phyloP scores from a whole-genome alignment of 2,329 filamentous ascomycete species.

The Colletotrichum sojae region DNA sequence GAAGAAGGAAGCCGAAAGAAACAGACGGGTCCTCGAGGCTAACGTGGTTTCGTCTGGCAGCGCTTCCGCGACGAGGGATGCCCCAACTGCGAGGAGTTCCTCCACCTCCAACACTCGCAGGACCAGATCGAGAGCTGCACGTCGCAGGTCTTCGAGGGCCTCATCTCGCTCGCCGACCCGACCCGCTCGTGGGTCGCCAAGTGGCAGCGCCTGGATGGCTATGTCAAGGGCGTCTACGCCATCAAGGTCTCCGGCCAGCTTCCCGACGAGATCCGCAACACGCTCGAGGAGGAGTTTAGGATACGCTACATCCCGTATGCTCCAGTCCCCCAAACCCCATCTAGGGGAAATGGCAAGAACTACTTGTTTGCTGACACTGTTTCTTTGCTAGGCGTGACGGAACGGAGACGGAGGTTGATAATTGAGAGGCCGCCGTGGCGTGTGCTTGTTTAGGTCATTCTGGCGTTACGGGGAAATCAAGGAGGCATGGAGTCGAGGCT shows the following conservation, averaged over 20 bases:
- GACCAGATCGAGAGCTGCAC: slow-evolving; percentile 94
- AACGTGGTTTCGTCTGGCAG: slow-evolving; percentile 56
- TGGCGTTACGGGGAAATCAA: slow-evolving; percentile 48
- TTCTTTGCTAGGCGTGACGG: slow-evolving; percentile 64
- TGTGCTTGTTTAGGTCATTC: slow-evolving; percentile 21
- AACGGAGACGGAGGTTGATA: slow-evolving; percentile 66
- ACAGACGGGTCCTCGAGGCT: not conserved
- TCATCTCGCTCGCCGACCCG: slow-evolving; percentile 90
- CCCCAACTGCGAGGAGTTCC: slow-evolving; percentile 95
- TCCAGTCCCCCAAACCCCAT: not conserved
- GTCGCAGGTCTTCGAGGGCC: slow-evolving; percentile 93
- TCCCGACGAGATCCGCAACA: slow-evolving; percentile 74
- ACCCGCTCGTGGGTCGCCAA: slow-evolving; percentile 92
- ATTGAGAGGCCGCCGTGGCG: slow-evolving; percentile 46
- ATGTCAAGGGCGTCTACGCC: slow-evolving; percentile 91
- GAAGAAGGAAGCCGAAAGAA: not conserved
- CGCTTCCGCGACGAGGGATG: slow-evolving; percentile 91
- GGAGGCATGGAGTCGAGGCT: slow-evolving; percentile 31
- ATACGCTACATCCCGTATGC: slow-evolving; percentile 76
- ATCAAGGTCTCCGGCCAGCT: slow-evolving; percentile 91
- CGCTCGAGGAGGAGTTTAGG: slow-evolving; percentile 74
- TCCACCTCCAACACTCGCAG: slow-evolving; percentile 82
- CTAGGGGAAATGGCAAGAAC: not conserved
- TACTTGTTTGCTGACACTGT: slow-evolving; percentile 24
- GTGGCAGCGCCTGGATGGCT: slow-evolving; percentile 92